Conservation (phyloP, 1,284 basidiomycete species). For the Volvariella surrecta region DNA sequence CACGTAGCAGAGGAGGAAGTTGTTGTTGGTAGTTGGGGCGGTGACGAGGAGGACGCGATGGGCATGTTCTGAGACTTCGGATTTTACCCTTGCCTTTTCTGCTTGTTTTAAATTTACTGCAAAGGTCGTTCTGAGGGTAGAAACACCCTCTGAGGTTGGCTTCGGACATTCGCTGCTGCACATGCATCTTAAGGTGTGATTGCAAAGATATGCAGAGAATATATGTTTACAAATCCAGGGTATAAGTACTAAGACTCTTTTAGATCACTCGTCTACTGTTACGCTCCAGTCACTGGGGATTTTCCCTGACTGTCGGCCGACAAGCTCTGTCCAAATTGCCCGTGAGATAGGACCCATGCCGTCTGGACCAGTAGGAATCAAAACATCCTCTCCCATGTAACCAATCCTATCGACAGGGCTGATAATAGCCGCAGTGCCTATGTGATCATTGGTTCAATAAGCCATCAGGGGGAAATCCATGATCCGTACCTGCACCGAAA, state of each 20-base stretch:
- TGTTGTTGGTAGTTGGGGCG: slow-evolving; percentile 53
- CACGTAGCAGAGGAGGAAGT: slow-evolving; percentile 43
- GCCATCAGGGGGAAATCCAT: not conserved
- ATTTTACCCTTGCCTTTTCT: too few relatives aligned
- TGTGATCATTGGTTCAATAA: slow-evolving; percentile 27
- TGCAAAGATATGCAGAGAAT: too few relatives aligned
- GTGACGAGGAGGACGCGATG: slow-evolving; percentile 55
- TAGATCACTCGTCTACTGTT: slow-evolving; percentile 24
- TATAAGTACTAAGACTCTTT: not conserved
- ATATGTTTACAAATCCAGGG: not conserved
- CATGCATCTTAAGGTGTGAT: too few relatives aligned
- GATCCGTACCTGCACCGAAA: slow-evolving; percentile 73
- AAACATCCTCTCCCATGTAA: slow-evolving; percentile 79
- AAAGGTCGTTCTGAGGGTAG: too few relatives aligned
- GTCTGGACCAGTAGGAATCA: slow-evolving; percentile 78
- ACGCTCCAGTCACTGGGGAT: slow-evolving; percentile 83
- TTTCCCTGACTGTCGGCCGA: slow-evolving; percentile 85
- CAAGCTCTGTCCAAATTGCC: slow-evolving; percentile 76
- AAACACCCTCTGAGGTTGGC: too few relatives aligned
- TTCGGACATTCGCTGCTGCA: too few relatives aligned
- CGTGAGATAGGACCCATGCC: slow-evolving; percentile 86
- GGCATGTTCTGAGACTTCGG: slow-evolving; percentile 28
- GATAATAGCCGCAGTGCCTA: slow-evolving; percentile 85
- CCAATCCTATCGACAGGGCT: slow-evolving; percentile 81
- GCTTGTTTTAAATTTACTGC: too few relatives aligned